Evolutionary conservation across 2,329 filamentous ascomycete genomes (phyloP).

Genomic region (Xylariaceae sp.): DNA sequence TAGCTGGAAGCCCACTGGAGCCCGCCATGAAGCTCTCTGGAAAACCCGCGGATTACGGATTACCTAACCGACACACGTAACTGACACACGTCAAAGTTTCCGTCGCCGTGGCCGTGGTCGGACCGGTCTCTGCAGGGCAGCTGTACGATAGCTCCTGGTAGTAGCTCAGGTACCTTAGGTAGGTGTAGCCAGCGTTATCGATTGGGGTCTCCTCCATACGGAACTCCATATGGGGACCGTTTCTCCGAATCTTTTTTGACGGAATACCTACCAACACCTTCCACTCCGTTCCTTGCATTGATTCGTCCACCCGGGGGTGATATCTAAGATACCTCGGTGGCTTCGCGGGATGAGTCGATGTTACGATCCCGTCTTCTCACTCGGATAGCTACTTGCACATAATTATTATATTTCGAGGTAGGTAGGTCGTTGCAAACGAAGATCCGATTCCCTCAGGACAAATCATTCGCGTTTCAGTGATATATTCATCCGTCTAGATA

Average conservation of each 20-base stretch:
- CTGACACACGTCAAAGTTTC: too few species aligned
- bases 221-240: too few species aligned
- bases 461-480: neutral
- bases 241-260: too few species aligned
- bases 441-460: neutral
- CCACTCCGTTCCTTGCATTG: constrained; percentile 14
- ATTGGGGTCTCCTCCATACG: neutral
- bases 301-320: constrained; percentile 4
- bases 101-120: neutral
- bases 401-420: neutral
- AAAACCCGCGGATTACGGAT: neutral
- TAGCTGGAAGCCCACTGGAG: too few species aligned
- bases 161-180: too few species aligned
- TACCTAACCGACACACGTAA: neutral
- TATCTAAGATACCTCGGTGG: neutral
- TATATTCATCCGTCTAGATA: neutral
- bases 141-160: too few species aligned
- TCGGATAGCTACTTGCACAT: neutral
- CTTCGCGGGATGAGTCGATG: neutral
- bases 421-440: neutral
- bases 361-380: neutral
- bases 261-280: constrained; percentile 4
- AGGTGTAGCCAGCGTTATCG: constrained; percentile 16
- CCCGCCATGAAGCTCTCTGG: neutral
- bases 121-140: neutral